Base-by-base conservation (phyloP, 768 basidiomycete species). In the Rhodotorula taiwanensis region DNA sequence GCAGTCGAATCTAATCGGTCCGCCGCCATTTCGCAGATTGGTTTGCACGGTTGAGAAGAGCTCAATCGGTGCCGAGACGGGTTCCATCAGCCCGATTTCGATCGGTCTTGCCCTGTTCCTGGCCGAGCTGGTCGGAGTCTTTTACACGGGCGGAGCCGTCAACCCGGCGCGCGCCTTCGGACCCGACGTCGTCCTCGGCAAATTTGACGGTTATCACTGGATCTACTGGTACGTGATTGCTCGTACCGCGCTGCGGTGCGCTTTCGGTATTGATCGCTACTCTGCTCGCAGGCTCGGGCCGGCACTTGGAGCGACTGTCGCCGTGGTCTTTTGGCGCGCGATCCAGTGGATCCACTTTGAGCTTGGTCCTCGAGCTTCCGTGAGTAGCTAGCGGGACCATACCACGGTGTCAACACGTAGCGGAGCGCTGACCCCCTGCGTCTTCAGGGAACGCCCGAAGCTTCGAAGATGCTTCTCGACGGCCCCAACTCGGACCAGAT, bases 61-160 rank as follows among this genome's bases (percentile, higher is more conserved):
- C n/a, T n/a, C n/a, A n/a, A n/a, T n/a, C n/a, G n/a, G n/a, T n/a
- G 23, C 64, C 47, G 64, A 58, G 25, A 73, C 75, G 59, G 74
- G 74, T 52, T 76, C 76, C 1, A 76, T 75, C 43, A 76, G 76
- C 7, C 77, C 77, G 0, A 71, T 78, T 60, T 75, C 75, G 60
- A 78, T 78, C 52, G 77, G 77, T 52, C 73, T 75, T 5, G 73
- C 75, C 20, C 68, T 75, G 27, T 76, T 75, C 62, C 71, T 70
- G 18, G 66, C 59, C 18, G 58, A 70, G 28, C 42, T 70, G 8
- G 44, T 59, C 18, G 65, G 65, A 3, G 52, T 55, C 42, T 14
- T 13, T 9, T 25, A 23, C 34, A 34, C 44, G 44, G 20, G 16
- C 44, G 44, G 44, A 21, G 14, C 44, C 15, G 8, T 45, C 15